phyloP scores from a whole-genome alignment of 345 rosid species.

The Excoecaria cochinchinensis region DNA sequence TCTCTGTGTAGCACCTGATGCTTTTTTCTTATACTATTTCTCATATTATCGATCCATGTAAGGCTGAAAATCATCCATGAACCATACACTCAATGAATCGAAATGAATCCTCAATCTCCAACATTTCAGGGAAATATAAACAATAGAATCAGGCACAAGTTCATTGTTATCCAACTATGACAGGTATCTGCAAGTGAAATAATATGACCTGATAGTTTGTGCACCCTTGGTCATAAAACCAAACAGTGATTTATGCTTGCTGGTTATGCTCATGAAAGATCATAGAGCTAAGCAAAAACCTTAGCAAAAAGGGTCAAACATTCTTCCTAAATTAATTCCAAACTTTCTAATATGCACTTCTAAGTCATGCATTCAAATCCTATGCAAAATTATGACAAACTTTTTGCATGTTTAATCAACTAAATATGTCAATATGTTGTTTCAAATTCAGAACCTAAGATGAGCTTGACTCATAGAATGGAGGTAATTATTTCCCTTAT shows the following conservation, averaged over 20 bases:
- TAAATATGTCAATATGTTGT: not conserved
- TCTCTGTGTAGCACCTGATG: not conserved
- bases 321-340: not conserved
- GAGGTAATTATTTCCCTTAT: not conserved
- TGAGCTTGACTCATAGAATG: not conserved
- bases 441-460: not conserved
- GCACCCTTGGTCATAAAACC: not conserved
- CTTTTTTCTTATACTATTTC: not conserved
- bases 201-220: not conserved
- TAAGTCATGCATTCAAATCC: not conserved
- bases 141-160: not conserved
- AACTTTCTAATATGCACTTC: not conserved
- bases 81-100: not conserved
- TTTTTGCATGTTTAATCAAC: not conserved
- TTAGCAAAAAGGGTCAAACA: not conserved
- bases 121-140: not conserved
- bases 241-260: not conserved
- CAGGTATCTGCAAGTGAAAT: not conserved
- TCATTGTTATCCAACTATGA: not conserved
- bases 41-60: slow-evolving; percentile 4
- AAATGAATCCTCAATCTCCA: not conserved
- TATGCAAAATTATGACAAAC: not conserved
- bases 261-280: not conserved
- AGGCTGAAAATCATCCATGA: not conserved
- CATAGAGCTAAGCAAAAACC: not conserved